Conservation (phyloP, 1,139 yeast species). For the Blastobotrys illinoisensis region DNA sequence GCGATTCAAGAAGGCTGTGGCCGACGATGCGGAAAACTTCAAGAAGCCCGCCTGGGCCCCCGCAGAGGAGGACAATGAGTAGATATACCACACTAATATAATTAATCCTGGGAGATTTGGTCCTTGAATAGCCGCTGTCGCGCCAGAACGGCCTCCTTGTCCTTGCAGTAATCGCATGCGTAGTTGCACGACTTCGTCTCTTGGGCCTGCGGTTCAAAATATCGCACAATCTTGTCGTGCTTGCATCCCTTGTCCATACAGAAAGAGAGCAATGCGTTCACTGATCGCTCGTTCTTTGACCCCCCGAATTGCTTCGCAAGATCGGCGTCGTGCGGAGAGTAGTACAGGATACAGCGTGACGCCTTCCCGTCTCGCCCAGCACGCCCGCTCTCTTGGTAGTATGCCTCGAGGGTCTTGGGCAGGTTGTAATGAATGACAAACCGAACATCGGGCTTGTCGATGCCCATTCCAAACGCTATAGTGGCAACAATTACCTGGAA, state of each 20-base stretch:
- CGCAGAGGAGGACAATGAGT: conserved; percentile 15
- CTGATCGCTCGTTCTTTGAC: conserved; percentile 25
- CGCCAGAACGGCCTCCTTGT: conserved; percentile 13
- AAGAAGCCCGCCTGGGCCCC: conserved; percentile 32
- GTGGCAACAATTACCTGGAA: conserved; percentile 88
- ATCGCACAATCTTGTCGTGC: conserved; percentile 68
- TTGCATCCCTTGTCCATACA: conserved; percentile 78
- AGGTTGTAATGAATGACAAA: conserved; percentile 82
- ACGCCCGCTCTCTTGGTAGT: conserved; percentile 96
- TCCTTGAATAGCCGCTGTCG: conserved; percentile 1
- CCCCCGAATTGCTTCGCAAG: conserved; percentile 1
- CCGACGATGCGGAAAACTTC: conserved; percentile 68
- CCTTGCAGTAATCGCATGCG: conserved; percentile 34
- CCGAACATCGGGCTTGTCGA: conserved; percentile 91
- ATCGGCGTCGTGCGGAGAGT: conserved; percentile 56
- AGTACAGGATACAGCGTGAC: conserved; percentile 78
- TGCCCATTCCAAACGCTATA: conserved; percentile 98
- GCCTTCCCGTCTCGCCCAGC: conserved; percentile 91
- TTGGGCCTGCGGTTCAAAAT: conserved; percentile 57
- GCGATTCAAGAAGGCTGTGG: conserved; percentile 53
- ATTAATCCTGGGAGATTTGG: neutral
- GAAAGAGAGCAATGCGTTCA: conserved; percentile 70
- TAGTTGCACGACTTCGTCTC: conserved; percentile 24
- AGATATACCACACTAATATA: neutral
- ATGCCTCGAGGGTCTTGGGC: conserved; percentile 89